Evolutionary conservation across 2,329 filamentous ascomycete species (phyloP).

Genomic region (Metarhizium humberi): DNA sequence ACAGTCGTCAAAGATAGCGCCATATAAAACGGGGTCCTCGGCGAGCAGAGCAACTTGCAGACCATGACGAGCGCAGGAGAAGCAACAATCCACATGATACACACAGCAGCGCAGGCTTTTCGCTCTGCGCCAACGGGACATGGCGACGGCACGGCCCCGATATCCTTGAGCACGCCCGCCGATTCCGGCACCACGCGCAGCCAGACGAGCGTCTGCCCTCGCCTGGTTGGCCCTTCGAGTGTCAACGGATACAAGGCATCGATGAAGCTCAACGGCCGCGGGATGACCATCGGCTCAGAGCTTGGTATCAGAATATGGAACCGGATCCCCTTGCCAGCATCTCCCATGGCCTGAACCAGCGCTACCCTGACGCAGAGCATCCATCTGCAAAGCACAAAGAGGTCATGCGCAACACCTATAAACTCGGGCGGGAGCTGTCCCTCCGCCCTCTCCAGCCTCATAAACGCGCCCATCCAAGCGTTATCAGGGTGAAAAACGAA

Average conservation of each 20-base stretch:
- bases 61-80: not conserved
- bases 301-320: slow-evolving; percentile 5
- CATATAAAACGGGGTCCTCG: not conserved
- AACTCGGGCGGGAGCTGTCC: slow-evolving; percentile 1
- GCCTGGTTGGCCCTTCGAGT: slow-evolving; percentile 3
- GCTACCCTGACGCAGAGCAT: slow-evolving; percentile 7
- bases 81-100: not conserved
- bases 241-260: slow-evolving; percentile 1
- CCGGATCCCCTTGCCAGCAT: not conserved
- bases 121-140: slow-evolving; percentile 1
- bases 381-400: slow-evolving; percentile 6
- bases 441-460: not conserved
- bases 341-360: slow-evolving; percentile 3
- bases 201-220: slow-evolving; percentile 4
- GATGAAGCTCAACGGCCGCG: slow-evolving; percentile 2
- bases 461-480: slow-evolving; percentile 5
- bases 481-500: slow-evolving; percentile 7
- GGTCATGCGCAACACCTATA: slow-evolving; percentile 2
- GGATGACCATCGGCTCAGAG: slow-evolving; percentile 5
- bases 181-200: not conserved
- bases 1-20: not conserved
- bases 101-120: not conserved
- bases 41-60: not conserved
- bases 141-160: slow-evolving; percentile 3
- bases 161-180: not conserved